Conservation (phyloP, 257 asterid genomes). For the Gardenia jasminoides region DNA sequence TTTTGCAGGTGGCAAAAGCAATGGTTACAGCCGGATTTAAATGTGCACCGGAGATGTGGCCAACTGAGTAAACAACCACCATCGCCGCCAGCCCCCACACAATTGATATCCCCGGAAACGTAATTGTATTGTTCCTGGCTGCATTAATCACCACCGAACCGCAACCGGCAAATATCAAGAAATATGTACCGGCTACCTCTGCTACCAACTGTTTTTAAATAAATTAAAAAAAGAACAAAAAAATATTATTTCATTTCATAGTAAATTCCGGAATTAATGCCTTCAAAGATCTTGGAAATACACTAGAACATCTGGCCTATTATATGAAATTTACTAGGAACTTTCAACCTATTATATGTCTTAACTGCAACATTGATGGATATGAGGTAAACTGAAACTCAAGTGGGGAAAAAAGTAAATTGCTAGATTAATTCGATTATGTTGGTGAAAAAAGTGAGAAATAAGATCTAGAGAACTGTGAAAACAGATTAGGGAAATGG, state of each 20-base stretch:
- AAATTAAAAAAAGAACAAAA: no score
- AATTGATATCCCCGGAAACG: slow-evolving; percentile 38
- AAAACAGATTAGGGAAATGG: neutral
- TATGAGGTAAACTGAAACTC: neutral
- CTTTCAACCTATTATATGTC: neutral
- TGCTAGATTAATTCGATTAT: neutral
- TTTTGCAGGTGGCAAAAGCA: slow-evolving; percentile 35
- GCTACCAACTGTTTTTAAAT: slow-evolving; percentile 27
- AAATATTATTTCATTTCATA: no score
- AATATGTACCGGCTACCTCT: slow-evolving; percentile 35
- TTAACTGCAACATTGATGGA: no score
- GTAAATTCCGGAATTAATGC: neutral
- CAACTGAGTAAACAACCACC: slow-evolving; percentile 40
- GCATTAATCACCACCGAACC: slow-evolving; percentile 37
- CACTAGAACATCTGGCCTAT: no score
- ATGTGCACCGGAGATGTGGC: slow-evolving; percentile 44
- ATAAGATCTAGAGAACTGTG: no score
- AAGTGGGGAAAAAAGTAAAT: no score
- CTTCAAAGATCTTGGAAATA: neutral
- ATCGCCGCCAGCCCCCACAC: slow-evolving; percentile 43
- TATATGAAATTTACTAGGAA: neutral
- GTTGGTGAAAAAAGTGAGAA: neutral
- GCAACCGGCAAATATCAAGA: slow-evolving; percentile 40
- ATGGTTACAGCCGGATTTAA: slow-evolving; percentile 41
- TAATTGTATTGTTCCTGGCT: slow-evolving; percentile 19